Base-by-base conservation (phyloP, 169 alveolate species). In the Neospora caninum region DNA sequence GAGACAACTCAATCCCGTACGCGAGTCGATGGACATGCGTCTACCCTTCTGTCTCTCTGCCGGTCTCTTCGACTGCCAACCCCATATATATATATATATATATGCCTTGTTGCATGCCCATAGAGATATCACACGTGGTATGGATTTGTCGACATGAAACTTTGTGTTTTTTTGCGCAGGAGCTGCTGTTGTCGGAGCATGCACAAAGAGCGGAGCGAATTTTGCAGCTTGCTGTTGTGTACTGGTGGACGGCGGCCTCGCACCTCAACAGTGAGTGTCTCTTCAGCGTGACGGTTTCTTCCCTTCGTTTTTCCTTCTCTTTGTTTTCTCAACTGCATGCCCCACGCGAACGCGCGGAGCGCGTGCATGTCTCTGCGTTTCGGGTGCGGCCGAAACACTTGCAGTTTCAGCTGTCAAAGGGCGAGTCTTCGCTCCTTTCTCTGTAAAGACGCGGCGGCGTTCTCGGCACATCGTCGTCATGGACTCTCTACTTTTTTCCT, bases 141-240 rank as follows among this genome's bases (percentile, higher is more conserved):
- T 4, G 13, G 58, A 13, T 49, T 13, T 49, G 58, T 13, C 4
- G 22, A 13, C 58, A 49, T 4, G 58, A 13, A 13, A 49, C 13
- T 49, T 4, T 49, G 42, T 4, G 10, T 31, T n/a, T 18, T 31
- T 73, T 82, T 43, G n/a, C 1, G 64, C 83, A 92, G 94, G 94
- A 92, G 70, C 86, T 92, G 91, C 91, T 92, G 43, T 91, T 92
- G 83, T 92, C 94, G 38, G 64, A 49, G 42, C 94, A 92, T 70
- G 9, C 91, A 0, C 58, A 64, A 38, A 16, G 83, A 9, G 94
- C 94, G 0, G 94, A 92, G 88, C 69, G 94, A 39, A 67, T 92
- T 49, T 43, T 92, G 91, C 94, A 80, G 69, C 45, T 92, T 13
- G 91, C 91, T 20, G 83, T 88, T 10, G 91, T 92, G 18, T 69